Conservation (phyloP, 345 rosid genomes). For the Viola odorata region DNA sequence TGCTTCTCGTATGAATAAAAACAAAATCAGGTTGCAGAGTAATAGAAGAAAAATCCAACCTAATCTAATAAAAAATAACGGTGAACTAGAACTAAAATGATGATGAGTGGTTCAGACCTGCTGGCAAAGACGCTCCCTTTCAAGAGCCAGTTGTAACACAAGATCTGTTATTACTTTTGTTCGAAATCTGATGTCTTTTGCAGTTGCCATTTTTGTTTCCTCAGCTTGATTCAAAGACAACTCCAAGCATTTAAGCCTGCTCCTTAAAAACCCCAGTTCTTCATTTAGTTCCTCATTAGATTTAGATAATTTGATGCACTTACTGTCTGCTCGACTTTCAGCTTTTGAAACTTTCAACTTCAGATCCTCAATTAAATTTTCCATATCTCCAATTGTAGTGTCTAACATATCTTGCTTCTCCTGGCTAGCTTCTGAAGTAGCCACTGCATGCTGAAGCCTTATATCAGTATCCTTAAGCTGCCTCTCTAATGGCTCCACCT, state of each 20-base stretch:
- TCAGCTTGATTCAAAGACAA: slow-evolving; percentile 60
- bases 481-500: slow-evolving; percentile 55
- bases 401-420: slow-evolving; percentile 69
- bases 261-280: slow-evolving; percentile 58
- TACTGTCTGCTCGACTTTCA: slow-evolving; percentile 64
- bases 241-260: slow-evolving; percentile 61
- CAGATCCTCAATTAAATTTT: slow-evolving; percentile 64
- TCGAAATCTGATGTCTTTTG: slow-evolving; percentile 59
- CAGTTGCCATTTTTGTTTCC: slow-evolving; percentile 55
- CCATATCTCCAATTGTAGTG: slow-evolving; percentile 78
- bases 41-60: too few relatives aligned
- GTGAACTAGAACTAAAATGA: not conserved
- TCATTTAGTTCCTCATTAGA: slow-evolving; percentile 65
- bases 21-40: too few relatives aligned
- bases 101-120: slow-evolving; percentile 43
- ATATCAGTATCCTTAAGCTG: slow-evolving; percentile 60
- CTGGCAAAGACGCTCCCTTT: slow-evolving; percentile 82
- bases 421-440: slow-evolving; percentile 76
- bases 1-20: too few relatives aligned
- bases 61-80: too few relatives aligned
- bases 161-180: slow-evolving; percentile 71
- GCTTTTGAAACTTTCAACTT: slow-evolving; percentile 65
- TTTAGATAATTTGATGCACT: slow-evolving; percentile 69
- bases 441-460: slow-evolving; percentile 65
- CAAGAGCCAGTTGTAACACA: slow-evolving; percentile 64